These are phyloP conservation scores for Aspergillus campestris DNA, from an alignment of 495 filamentous ascomycete species.

Conservation along the genomic window DNA sequence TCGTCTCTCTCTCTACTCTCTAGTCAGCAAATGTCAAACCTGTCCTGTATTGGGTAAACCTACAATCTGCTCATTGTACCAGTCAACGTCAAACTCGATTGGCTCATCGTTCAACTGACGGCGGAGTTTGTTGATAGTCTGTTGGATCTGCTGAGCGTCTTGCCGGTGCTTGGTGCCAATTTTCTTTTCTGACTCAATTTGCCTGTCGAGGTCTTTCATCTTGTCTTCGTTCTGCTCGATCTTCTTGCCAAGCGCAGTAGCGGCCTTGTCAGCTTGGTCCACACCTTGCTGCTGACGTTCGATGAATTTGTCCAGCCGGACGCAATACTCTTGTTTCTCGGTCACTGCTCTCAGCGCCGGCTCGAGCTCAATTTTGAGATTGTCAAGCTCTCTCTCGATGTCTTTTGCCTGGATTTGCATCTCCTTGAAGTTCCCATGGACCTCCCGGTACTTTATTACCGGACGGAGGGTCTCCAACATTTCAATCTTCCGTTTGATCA, in stretches of 20 bases:
- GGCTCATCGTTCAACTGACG: slow-evolving; percentile 41
- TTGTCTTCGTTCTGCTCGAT: slow-evolving; percentile 45
- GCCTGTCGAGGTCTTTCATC: slow-evolving; percentile 45
- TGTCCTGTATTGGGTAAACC: slow-evolving; percentile 10
- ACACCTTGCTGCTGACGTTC: slow-evolving; percentile 42
- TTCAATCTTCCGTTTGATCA: slow-evolving; percentile 56
- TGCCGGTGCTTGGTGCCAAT: slow-evolving; percentile 41
- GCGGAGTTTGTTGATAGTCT: slow-evolving; percentile 35
- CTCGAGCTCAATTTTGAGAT: slow-evolving; percentile 51
- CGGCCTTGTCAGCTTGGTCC: slow-evolving; percentile 41
- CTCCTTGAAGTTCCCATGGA: slow-evolving; percentile 23
- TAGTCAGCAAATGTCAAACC: slow-evolving; percentile 12
- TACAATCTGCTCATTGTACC: slow-evolving; percentile 44
- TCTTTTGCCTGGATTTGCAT: slow-evolving; percentile 39
- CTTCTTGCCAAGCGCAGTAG: slow-evolving; percentile 37
- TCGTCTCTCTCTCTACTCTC: slow-evolving; percentile 28
- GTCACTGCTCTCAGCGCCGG: slow-evolving; percentile 61
- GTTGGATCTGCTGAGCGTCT: slow-evolving; percentile 35
- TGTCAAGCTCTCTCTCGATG: slow-evolving; percentile 42
- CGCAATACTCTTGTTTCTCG: slow-evolving; percentile 53
- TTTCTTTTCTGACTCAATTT: slow-evolving; percentile 51
- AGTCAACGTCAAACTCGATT: slow-evolving; percentile 44
- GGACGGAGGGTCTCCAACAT: slow-evolving; percentile 58
- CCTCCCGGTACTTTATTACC: slow-evolving; percentile 50
- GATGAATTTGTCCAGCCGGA: slow-evolving; percentile 40